Percentiles rank a stretch among this genome's conserved stretches.
phyloP scores from a whole-genome alignment of 148 eudicot genomes.

The Rhododendron molle region DNA sequence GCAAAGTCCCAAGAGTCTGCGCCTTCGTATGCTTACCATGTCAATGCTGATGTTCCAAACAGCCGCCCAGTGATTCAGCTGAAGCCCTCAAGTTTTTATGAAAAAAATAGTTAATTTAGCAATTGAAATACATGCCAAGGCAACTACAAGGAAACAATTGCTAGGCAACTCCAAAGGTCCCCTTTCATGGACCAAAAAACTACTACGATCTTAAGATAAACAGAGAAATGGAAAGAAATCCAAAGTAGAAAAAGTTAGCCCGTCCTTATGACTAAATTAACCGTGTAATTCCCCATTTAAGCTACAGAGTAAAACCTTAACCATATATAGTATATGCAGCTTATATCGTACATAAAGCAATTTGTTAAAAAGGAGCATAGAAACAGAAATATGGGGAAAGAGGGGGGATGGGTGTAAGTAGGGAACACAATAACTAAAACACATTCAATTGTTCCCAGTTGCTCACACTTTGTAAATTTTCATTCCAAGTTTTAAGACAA shows the following conservation, averaged over 20 bases:
- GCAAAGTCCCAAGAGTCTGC: conserved; percentile 39
- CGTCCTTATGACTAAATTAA: background rate
- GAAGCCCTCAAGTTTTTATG: background rate
- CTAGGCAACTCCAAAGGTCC: background rate
- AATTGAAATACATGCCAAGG: background rate
- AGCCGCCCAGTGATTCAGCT: conserved; percentile 3
- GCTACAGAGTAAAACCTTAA: background rate
- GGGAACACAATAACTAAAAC: background rate
- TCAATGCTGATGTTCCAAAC: background rate
- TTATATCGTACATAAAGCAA: background rate
- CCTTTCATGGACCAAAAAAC: background rate
- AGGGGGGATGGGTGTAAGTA: background rate
- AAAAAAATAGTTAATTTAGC: background rate
- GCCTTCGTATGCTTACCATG: conserved; percentile 57
- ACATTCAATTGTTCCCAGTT: background rate
- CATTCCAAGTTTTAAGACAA: background rate
- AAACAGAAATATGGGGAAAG: background rate
- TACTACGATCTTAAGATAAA: background rate
- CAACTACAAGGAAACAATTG: background rate
- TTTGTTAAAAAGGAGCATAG: background rate
- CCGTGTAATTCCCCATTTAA: background rate
- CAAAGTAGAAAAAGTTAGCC: background rate
- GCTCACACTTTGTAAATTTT: conserved; percentile 8
- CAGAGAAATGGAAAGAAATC: background rate
- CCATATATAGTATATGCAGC: background rate